Base-by-base conservation (phyloP, 352 stramenopile genomes). In the Globisporangium iwayamae region DNA sequence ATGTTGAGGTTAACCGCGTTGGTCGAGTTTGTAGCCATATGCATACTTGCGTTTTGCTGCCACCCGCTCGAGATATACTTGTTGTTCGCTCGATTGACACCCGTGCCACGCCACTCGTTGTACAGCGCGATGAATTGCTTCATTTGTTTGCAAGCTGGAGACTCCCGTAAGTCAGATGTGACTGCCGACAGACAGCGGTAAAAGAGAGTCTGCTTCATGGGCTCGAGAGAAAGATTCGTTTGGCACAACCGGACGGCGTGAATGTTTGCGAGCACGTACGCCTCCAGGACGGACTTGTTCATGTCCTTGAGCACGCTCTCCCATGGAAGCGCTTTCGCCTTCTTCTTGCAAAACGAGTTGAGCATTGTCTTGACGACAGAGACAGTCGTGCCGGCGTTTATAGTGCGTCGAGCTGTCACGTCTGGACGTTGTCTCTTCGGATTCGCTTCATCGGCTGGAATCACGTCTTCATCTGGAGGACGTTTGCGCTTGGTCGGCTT, bases 221-320 rank as follows among this genome's bases (percentile, higher is more conserved):
- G 34, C 34, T 39, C 34, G 0, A 11, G 34, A 1, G 10, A 2
- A 2, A 28, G 25, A 28, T 13, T 39, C 2, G 34, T 2, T 2
- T 39, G 34, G 3, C 34, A 39, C 34, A 39, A 2, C 10, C 3
- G 10, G 3, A 39, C 10, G 34, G 61, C 43, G 51, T 66, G 41
- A 2, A 60, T 16, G 22, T 61, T 66, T 2, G 60, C 60, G 39
- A 66, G 39, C 25, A 60, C 60, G 36, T 60, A 66, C 39, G 39
- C 60, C 20, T 66, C 60, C 22, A 56, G 3, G 0, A 60, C 60
- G 0, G 22, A 0, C 30, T 66, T 66, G 60, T 66, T 66, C 22
- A 56, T 60, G n/a, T 60, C 51, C 9, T 39, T 18, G 18, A 66
- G 11, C 16, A 60, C 51, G 4, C 43, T 56, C 4, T 54, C 51